Evolutionary conservation across 768 basidiomycete species (phyloP).

Genomic region (Bullera alba): DNA sequence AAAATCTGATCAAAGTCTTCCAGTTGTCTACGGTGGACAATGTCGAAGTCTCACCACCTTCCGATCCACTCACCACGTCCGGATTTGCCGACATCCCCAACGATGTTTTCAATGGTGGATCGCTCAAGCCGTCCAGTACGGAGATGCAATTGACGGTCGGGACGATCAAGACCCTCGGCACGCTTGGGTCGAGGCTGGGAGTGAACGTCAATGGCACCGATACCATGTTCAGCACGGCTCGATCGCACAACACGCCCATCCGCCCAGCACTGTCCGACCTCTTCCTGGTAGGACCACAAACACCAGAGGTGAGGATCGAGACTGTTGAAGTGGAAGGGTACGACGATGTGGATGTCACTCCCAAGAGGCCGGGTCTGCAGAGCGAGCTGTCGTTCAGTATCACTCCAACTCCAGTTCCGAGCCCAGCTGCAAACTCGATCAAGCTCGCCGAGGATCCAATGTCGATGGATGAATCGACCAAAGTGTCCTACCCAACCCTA

Average conservation of each 20-base stretch:
- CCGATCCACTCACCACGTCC: not conserved
- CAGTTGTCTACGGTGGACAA: constrained; percentile 11
- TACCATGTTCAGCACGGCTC: not conserved
- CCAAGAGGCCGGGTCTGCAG: not conserved
- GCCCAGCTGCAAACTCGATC: not conserved
- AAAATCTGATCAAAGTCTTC: constrained; percentile 19
- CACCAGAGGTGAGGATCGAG: not conserved
- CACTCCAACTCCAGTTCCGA: not conserved
- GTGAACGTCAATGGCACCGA: not conserved
- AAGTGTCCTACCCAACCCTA: not conserved
- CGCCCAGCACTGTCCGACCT: too few relatives aligned
- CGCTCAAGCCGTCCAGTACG: not conserved
- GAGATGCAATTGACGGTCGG: too few relatives aligned
- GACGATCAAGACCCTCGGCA: too few relatives aligned
- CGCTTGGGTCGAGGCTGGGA: not conserved
- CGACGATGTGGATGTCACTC: too few relatives aligned
- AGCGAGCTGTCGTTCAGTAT: not conserved
- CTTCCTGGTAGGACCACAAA: not conserved
- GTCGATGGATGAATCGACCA: too few relatives aligned
- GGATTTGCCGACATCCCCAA: not conserved
- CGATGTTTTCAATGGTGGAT: too few relatives aligned
- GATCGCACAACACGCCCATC: not conserved
- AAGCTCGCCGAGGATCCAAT: too few relatives aligned
- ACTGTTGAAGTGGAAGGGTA: too few relatives aligned
- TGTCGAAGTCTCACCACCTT: constrained; percentile 3